Conservation (phyloP, 1,284 basidiomycete genomes). For the Sparassis latifolia region DNA sequence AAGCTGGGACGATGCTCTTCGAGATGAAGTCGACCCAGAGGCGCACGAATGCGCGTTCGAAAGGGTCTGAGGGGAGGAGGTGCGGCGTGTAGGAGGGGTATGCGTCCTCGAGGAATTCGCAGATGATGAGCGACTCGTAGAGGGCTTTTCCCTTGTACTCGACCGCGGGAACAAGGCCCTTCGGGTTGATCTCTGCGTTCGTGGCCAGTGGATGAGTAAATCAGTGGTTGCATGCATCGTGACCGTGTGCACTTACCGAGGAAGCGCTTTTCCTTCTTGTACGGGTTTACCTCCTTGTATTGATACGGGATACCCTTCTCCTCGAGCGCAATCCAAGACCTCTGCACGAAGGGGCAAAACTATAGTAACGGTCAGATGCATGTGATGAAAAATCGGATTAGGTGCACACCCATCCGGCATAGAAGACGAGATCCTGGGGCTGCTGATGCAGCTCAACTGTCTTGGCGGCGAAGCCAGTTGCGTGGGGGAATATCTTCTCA, state of each 20-base stretch:
- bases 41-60: slow-evolving; percentile 40
- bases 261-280: slow-evolving; percentile 62
- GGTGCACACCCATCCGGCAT: slow-evolving; percentile 49
- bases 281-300: slow-evolving; percentile 64
- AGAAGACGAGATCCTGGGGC: slow-evolving; percentile 51
- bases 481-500: slow-evolving; percentile 42
- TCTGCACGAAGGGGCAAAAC: slow-evolving; percentile 68
- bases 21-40: slow-evolving; percentile 50
- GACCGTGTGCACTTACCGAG: slow-evolving; percentile 29
- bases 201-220: neutral
- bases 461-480: slow-evolving; percentile 51
- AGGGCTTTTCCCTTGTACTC: slow-evolving; percentile 50
- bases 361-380: slow-evolving; percentile 12
- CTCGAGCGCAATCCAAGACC: slow-evolving; percentile 66
- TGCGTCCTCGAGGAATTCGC: slow-evolving; percentile 56
- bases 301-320: slow-evolving; percentile 59
- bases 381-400: neutral
- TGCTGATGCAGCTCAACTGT: slow-evolving; percentile 44
- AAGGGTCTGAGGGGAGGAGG: slow-evolving; percentile 44
- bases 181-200: slow-evolving; percentile 50
- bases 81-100: slow-evolving; percentile 38
- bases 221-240: too few relatives aligned
- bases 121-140: slow-evolving; percentile 54
- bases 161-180: slow-evolving; percentile 61
- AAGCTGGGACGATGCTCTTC: slow-evolving; percentile 44